Conservation (phyloP, 192 early-diverging fungal species). For the Chytriomyces sp. region DNA sequence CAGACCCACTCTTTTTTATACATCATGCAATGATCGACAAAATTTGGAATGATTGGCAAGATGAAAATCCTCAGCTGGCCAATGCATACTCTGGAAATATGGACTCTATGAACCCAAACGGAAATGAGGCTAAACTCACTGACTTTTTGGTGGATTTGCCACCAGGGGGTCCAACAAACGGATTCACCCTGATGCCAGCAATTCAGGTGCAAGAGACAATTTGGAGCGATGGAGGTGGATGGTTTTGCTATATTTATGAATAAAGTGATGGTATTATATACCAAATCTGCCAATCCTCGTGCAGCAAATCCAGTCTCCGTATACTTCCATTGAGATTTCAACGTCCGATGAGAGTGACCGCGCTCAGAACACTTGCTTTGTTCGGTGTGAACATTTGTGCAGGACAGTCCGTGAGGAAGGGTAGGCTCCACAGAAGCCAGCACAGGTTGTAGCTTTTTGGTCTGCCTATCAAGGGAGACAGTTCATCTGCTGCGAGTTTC, state of each 20-base stretch:
- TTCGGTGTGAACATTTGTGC: no score
- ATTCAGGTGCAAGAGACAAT: slow-evolving; percentile 15
- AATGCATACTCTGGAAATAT: background rate
- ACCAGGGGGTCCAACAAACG: background rate
- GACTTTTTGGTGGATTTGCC: background rate
- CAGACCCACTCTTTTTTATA: slow-evolving; percentile 68
- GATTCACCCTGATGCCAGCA: background rate
- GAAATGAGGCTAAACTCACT: background rate
- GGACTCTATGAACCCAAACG: slow-evolving; percentile 4
- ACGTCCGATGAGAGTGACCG: no score
- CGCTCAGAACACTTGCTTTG: no score
- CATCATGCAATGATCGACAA: slow-evolving; percentile 72
- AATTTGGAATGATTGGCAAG: slow-evolving; percentile 41
- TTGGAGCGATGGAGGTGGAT: slow-evolving; percentile 22
- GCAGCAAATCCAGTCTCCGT: no score
- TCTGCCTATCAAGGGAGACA: no score
- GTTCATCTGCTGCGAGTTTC: no score
- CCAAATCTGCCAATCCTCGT: no score
- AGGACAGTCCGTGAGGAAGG: no score
- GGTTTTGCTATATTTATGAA: slow-evolving; percentile 29
- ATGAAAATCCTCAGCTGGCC: slow-evolving; percentile 1
- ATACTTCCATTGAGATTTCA: no score
- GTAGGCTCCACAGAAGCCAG: no score
- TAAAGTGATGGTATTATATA: no score
- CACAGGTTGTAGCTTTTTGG: no score